Percentiles rank a stretch among this genome's conserved stretches.
These are phyloP conservation scores for Aleurites moluccanus DNA, from an alignment of 441 rosid species.

Conservation along the genomic window DNA sequence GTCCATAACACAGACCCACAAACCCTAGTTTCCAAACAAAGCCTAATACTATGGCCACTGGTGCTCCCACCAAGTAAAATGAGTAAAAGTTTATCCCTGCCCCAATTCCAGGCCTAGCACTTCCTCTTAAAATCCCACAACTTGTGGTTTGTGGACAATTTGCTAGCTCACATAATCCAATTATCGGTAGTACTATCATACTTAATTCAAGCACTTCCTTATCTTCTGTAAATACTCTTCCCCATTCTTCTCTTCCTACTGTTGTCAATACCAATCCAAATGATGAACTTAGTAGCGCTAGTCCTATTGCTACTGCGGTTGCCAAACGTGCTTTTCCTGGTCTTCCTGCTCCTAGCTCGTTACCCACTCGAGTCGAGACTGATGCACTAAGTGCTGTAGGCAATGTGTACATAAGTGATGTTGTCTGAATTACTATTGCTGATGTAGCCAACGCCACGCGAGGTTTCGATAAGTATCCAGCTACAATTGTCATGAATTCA, in stretches of 20 bases:
- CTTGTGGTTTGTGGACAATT: conserved; percentile 95
- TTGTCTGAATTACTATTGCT: conserved; percentile 79
- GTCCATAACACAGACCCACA: conserved; percentile 85
- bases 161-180: conserved; percentile 84
- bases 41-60: conserved; percentile 60
- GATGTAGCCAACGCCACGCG: conserved; percentile 61
- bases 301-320: conserved; percentile 47
- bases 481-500: conserved; percentile 78
- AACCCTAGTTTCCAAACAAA: conserved; percentile 67
- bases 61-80: conserved; percentile 92
- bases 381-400: conserved; percentile 77
- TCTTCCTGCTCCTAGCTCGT: conserved; percentile 78
- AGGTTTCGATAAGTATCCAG: conserved; percentile 68
- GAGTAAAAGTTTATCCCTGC: conserved; percentile 80
- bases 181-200: conserved; percentile 60
- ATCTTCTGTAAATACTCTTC: conserved; percentile 58
- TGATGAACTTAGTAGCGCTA: conserved; percentile 46
- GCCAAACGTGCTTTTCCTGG: conserved; percentile 59
- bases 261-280: conserved; percentile 63
- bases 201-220: conserved; percentile 55
- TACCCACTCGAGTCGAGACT: conserved; percentile 77
- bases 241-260: conserved; percentile 68
- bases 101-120: conserved; percentile 83
- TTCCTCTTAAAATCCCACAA: conserved; percentile 83
- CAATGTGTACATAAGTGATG: conserved; percentile 76